Base-by-base conservation (phyloP, 768 basidiomycete genomes). In the Lepiota brunneoincarnata region DNA sequence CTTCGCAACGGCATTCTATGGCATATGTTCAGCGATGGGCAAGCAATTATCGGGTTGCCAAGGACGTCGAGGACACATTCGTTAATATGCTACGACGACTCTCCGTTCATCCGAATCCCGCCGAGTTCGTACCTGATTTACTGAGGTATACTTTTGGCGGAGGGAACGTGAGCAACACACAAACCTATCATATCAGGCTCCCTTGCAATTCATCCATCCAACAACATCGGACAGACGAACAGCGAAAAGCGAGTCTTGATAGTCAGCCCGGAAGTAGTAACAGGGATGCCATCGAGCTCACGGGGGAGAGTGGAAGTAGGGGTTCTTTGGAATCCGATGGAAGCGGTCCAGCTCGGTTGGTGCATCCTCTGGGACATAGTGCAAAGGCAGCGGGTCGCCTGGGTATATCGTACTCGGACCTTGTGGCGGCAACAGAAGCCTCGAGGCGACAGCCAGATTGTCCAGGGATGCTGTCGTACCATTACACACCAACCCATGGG, bases 1-100 rank as follows among this genome's bases (percentile, higher is more conserved):
- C 43, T 38, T 44, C 50, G 12, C 39, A 54, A 49, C 55, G 48
- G 21, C 62, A 63, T 34, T 59, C 62, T 0, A 69, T 73, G n/a
- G 84, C 80, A 78, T 54, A 54, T 23, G 38, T 40, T 24, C 64
- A 71, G 54, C 61, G 55, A 26, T 75, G 73, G 39, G 69, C 67
- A 6, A 59, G 61, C 12, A 65, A 74, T 7, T 76, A 78, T 38
- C 68, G 69, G 42, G 35, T 48, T 10, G 15, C 45, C n/a, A 23
- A 35, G 42, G 69, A 77, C 23, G 60, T 89, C 21, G 89, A 91
- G 64, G 69, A 60, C 6, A 66, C 83, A 14, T 90, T 86, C 64
- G 70, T 76, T 55, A 69, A 75, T 20, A 87, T 89, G 85, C 71
- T 91, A 17, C 63, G 65, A 58, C 77, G 77, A 61, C 83, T 74